Evolutionary conservation across 1,139 yeast genomes (phyloP), one percentile per base, ranked within the genome.

Genomic region (Candida freyschussii): DNA sequence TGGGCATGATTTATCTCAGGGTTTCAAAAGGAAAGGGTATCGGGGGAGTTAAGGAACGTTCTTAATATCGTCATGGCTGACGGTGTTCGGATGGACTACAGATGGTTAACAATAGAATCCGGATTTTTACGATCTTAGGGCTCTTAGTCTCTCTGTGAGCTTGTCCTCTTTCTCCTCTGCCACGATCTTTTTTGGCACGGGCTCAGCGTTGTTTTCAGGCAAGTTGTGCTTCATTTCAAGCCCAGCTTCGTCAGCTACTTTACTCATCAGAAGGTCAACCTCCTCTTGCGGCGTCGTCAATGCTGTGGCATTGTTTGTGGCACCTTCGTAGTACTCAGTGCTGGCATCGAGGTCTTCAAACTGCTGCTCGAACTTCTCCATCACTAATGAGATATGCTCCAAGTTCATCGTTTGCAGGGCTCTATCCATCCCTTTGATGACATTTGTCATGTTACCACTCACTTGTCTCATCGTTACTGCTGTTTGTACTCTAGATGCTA

Each of bases 211-310:
- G 11, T 37, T 37, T 28, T 53, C 61, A 18, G 61, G 65, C 42
- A 52, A 73, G 65, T 73, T 83, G 52, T 89, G 97, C 51, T 81
- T 81, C 67, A 91, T 69, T 56, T 93, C 98, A 30, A 93, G 67
- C 3, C 98, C 98, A 1, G 96, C 96, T 57, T 91, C 98, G 56
- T 93, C 99, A 0, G 98, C 98, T 21, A 93, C 91, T 59, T 85
- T 89, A 53, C 72, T 87, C 84, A 93, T 75, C 52, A 93, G 67
- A 40, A 82, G 74, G 57, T 91, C 97, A 19, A 93, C 98, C 48
- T 89, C 95, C 39, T 91, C 98, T 55, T 87, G 96, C 9, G 97
- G 98, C 5, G 94, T 85, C 17, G 82, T 72, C 41, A 84, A 71
- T 0, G 96, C 96, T 52, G 84, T 86, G 29, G 94, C 87, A 40